Evolutionary conservation across 140 eudicot genomes (phyloP).

Genomic region (Senecio squalidus): DNA sequence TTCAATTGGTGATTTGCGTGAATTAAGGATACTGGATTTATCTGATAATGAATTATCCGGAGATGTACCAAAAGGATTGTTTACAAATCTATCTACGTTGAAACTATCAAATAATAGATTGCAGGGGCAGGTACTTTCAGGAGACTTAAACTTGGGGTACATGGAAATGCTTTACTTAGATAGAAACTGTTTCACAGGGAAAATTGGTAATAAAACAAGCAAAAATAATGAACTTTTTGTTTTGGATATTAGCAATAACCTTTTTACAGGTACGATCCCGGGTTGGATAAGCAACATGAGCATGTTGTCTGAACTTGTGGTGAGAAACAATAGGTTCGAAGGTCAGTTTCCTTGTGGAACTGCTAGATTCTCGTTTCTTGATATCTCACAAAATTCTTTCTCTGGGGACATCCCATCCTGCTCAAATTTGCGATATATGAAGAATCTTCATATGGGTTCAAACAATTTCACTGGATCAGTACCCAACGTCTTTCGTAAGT

Average conservation of each 20-base stretch:
- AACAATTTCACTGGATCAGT: conserved; percentile 10
- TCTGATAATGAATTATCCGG: conserved; percentile 9
- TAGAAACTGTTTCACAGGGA: too few species aligned
- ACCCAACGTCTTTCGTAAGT: not conserved
- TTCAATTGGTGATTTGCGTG: not conserved
- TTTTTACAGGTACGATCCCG: not conserved
- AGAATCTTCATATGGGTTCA: not conserved
- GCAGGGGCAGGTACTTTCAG: too few species aligned
- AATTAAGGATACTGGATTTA: conserved; percentile 2
- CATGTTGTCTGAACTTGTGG: not conserved
- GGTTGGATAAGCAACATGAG: not conserved
- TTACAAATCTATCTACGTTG: not conserved
- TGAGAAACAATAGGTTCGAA: conserved; percentile 11
- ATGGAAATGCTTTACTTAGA: too few species aligned
- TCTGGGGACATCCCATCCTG: conserved; percentile 17
- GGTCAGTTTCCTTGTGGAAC: conserved; percentile 15
- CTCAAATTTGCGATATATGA: not conserved
- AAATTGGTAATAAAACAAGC: too few species aligned
- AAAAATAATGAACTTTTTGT: too few species aligned
- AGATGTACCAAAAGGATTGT: conserved; percentile 14
- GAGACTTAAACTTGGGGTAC: too few species aligned
- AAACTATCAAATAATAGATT: too few species aligned
- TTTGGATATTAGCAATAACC: conserved; percentile 18
- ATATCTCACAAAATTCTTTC: conserved; percentile 5
- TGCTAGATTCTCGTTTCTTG: conserved; percentile 11